These are phyloP conservation scores for Dispira simplex DNA, from an alignment of 192 early-diverging fungal species.

Conservation along the genomic window DNA sequence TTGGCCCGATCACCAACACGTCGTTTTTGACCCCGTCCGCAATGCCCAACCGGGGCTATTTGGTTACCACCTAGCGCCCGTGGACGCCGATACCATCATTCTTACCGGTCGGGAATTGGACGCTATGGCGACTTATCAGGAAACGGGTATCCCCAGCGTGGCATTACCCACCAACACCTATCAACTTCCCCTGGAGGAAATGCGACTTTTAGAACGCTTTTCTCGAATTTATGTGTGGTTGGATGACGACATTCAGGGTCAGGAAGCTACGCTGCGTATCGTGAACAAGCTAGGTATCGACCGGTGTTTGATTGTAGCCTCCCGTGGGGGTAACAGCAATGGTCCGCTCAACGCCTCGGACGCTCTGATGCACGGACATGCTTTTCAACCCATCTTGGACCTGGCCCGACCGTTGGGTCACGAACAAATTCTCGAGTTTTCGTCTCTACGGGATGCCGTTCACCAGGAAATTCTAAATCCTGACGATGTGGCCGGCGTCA, in stretches of 20 bases:
- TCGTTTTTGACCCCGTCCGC: constrained; percentile 35
- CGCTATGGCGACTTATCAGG: constrained; percentile 48
- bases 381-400: constrained; percentile 25
- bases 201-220: constrained; percentile 45
- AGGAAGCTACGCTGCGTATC: constrained; percentile 36
- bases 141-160: constrained; percentile 39
- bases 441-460: constrained; percentile 40
- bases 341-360: constrained; percentile 37
- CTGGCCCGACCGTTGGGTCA: constrained; percentile 33
- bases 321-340: constrained; percentile 19
- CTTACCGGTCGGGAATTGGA: constrained; percentile 45
- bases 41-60: constrained; percentile 36
- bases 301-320: constrained; percentile 37
- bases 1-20: constrained; percentile 21
- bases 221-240: constrained; percentile 50
- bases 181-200: constrained; percentile 37
- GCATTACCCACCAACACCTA: constrained; percentile 36
- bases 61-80: constrained; percentile 37
- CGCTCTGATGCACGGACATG: constrained; percentile 26
- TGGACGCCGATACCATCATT: constrained; percentile 28
- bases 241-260: constrained; percentile 47
- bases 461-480: constrained; percentile 45
- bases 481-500: constrained; percentile 42
- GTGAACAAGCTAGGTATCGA: constrained; percentile 47
- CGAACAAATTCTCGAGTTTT: constrained; percentile 49